phyloP scores from a whole-genome alignment of 2,329 filamentous ascomycete genomes.

The Ceratocystis albifundus region DNA sequence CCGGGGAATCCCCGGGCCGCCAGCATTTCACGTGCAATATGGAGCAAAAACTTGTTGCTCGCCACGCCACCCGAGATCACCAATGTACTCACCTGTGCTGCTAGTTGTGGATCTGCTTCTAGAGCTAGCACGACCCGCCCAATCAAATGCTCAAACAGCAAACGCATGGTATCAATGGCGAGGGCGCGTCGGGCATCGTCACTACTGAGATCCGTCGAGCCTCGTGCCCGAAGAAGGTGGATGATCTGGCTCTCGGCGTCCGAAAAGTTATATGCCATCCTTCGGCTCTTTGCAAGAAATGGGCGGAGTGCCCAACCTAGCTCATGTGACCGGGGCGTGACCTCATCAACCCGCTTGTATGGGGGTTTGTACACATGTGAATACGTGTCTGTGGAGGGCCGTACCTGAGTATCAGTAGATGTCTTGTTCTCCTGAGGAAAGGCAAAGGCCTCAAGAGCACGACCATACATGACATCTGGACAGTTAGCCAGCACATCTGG shows the following conservation, averaged over 20 bases:
- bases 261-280: conserved; percentile 61
- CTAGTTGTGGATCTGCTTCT: conserved; percentile 25
- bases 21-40: conserved; percentile 48
- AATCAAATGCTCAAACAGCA: conserved; percentile 78
- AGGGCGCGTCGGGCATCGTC: conserved; percentile 51
- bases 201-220: conserved; percentile 31
- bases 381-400: conserved; percentile 28
- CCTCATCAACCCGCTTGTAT: conserved; percentile 45
- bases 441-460: conserved; percentile 65
- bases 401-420: conserved; percentile 14
- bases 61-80: conserved; percentile 88
- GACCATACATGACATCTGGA: conserved; percentile 65
- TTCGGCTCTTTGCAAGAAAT: conserved; percentile 48
- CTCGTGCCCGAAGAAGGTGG: conserved; percentile 36
- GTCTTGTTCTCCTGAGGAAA: conserved; percentile 40
- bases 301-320: conserved; percentile 54
- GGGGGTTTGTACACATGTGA: conserved; percentile 46
- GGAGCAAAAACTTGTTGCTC: conserved; percentile 65
- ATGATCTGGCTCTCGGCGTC: conserved; percentile 57
- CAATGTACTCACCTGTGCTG: conserved; percentile 43
- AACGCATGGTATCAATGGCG: conserved; percentile 61
- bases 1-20: conserved; percentile 53
- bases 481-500: conserved; percentile 40
- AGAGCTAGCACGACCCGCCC: conserved; percentile 54
- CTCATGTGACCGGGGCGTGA: conserved; percentile 34